These are phyloP conservation scores for Climacium dendroides DNA, from an alignment of 225 moss, liverwort and hornwort species.

Conservation along the genomic window DNA sequence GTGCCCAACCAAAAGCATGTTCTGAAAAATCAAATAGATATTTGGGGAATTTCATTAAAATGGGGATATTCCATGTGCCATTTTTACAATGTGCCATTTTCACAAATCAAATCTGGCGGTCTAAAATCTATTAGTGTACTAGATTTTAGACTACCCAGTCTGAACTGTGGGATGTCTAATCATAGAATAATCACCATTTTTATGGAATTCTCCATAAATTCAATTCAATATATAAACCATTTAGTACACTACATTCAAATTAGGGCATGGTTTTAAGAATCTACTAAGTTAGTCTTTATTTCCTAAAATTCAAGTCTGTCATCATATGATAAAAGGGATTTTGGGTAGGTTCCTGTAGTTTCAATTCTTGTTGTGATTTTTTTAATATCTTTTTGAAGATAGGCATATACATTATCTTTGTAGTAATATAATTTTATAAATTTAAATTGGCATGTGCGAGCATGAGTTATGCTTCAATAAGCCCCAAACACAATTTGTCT, in stretches of 20 bases:
- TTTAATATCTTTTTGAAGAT: accelerated
- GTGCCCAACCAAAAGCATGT: too few species aligned
- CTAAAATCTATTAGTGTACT: too few species aligned
- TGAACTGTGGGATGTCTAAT: too few species aligned
- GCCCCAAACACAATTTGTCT: accelerated
- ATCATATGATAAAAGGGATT: accelerated
- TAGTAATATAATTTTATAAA: not conserved
- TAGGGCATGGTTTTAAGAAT: not conserved
- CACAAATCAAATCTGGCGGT: too few species aligned
- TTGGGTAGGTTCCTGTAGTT: accelerated
- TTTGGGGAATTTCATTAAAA: too few species aligned
- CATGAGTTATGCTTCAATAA: not conserved
- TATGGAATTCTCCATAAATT: too few species aligned
- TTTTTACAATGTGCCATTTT: too few species aligned
- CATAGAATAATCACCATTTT: too few species aligned
- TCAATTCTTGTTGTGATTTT: accelerated
- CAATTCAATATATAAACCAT: not conserved
- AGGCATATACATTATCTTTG: accelerated
- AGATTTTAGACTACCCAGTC: too few species aligned
- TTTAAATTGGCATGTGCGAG: accelerated
- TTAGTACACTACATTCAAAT: not conserved
- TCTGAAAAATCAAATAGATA: accelerated
- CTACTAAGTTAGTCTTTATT: accelerated
- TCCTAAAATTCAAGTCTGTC: accelerated
- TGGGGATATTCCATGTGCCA: too few species aligned